phyloP scores from a whole-genome alignment of 2,329 filamentous ascomycete genomes.

The Pyrenochaeta sp. region DNA sequence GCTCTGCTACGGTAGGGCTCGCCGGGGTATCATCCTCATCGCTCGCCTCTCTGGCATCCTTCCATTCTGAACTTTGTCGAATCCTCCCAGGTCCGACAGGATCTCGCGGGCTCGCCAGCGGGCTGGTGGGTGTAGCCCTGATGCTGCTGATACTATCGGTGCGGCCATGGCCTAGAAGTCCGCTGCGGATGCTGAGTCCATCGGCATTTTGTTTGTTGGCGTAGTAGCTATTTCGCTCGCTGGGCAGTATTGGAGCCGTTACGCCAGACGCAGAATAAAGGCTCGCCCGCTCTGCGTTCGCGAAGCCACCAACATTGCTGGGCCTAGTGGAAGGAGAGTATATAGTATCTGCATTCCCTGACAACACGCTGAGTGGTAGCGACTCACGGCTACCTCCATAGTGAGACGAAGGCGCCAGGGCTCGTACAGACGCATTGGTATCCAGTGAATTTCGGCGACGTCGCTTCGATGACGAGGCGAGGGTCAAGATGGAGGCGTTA shows the following conservation, averaged over 20 bases:
- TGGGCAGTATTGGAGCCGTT: slow-evolving; percentile 67
- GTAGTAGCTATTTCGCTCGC: slow-evolving; percentile 85
- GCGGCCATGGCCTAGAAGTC: slow-evolving; percentile 76
- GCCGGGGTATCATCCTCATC: slow-evolving; percentile 34
- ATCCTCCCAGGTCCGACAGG: slow-evolving; percentile 41
- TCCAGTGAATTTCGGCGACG: slow-evolving; percentile 81
- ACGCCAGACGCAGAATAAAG: slow-evolving; percentile 80
- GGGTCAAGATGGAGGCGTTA: slow-evolving; percentile 84
- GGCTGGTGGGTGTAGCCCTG: slow-evolving; percentile 62
- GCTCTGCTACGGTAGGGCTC: slow-evolving; percentile 16
- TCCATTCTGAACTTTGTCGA: slow-evolving; percentile 49
- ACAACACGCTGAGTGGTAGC: slow-evolving; percentile 79
- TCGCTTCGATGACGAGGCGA: slow-evolving; percentile 83
- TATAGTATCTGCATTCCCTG: slow-evolving; percentile 67
- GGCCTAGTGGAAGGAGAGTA: slow-evolving; percentile 62
- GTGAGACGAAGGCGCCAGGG: slow-evolving; percentile 81
- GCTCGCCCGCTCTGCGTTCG: slow-evolving; percentile 73
- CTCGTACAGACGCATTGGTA: slow-evolving; percentile 84
- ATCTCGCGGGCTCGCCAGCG: slow-evolving; percentile 64
- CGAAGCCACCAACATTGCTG: slow-evolving; percentile 60
- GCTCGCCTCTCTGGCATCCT: slow-evolving; percentile 41
- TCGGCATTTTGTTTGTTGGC: slow-evolving; percentile 67
- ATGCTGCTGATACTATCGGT: slow-evolving; percentile 85
- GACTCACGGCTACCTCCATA: slow-evolving; percentile 85
- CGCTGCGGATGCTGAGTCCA: slow-evolving; percentile 80